A percentile compares a stretch with the other conserved stretches of the same genome.
Evolutionary conservation across 768 basidiomycete genomes (phyloP).

Genomic region (Mycena rosella): DNA sequence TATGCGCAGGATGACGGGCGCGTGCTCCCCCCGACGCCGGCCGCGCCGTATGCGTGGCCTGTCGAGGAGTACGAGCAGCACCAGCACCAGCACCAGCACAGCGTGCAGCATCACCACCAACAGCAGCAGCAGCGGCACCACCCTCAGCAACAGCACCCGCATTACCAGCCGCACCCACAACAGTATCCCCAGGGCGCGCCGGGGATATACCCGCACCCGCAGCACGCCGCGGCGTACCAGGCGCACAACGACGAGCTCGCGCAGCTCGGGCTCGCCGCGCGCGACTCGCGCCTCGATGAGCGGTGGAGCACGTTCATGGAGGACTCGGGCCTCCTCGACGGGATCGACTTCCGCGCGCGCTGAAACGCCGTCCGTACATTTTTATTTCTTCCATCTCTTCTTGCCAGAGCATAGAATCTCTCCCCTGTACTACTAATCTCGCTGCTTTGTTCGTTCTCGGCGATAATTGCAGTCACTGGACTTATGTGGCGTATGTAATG

Average conservation of each 20-base stretch:
- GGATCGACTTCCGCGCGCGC: constrained; percentile 39
- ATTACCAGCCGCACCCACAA: constrained; percentile 21
- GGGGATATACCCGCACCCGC: constrained; percentile 34
- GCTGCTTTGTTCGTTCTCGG: background rate
- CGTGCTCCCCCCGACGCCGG: constrained; percentile 18
- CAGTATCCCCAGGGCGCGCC: constrained; percentile 25
- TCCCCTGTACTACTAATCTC: background rate
- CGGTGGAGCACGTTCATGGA: constrained; percentile 75
- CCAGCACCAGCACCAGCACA: no score
- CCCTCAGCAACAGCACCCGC: constrained; percentile 28
- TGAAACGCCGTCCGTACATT: background rate
- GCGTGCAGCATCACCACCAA: constrained; percentile 28
- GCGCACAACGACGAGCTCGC: constrained; percentile 60
- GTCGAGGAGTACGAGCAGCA: constrained; percentile 17
- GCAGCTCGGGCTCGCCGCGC: constrained; percentile 70
- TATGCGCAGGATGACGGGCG: constrained; percentile 12
- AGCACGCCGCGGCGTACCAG: constrained; percentile 39
- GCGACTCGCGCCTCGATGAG: constrained; percentile 67
- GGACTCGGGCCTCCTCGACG: constrained; percentile 60
- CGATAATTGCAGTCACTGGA: background rate
- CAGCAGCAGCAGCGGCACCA: constrained; percentile 30
- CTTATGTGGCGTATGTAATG: background rate
- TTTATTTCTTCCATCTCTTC: background rate
- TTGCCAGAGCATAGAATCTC: no score
- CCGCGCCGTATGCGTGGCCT: constrained; percentile 33